Evolutionary conservation across 208 protist species (phyloP).

Genomic region (Naegleria lovaniensis): DNA sequence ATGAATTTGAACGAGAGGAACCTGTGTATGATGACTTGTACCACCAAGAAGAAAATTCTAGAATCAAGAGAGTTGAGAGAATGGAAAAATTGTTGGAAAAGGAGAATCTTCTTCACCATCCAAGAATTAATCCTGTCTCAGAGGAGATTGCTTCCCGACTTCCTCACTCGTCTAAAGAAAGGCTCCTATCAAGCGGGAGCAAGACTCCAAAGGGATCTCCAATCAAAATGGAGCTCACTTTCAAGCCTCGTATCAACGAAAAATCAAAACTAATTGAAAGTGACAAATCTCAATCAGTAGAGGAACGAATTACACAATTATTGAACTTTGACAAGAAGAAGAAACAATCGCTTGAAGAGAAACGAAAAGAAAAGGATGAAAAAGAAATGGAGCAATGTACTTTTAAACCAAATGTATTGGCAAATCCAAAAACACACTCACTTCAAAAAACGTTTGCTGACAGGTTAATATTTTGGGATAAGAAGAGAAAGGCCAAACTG

Average conservation of each 20-base stretch:
- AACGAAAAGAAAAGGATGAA: constrained; percentile 45
- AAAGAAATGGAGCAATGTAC: constrained; percentile 54
- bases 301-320: constrained; percentile 40
- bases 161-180: constrained; percentile 52
- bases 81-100: constrained; percentile 29
- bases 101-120: constrained; percentile 41
- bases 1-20: constrained; percentile 29
- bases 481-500: constrained; percentile 47
- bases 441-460: constrained; percentile 38
- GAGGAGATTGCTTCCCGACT: constrained; percentile 56
- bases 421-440: not conserved
- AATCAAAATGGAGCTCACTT: not conserved
- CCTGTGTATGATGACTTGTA: constrained; percentile 45
- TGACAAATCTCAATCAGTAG: constrained; percentile 13
- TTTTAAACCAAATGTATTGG: constrained; percentile 46
- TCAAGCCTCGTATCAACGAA: constrained; percentile 12
- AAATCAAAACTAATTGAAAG: constrained; percentile 21
- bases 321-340: constrained; percentile 51
- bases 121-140: constrained; percentile 60
- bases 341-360: constrained; percentile 42
- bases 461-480: constrained; percentile 49
- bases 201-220: not conserved
- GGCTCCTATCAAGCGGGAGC: constrained; percentile 39
- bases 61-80: constrained; percentile 33
- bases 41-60: constrained; percentile 41